Conservation (phyloP, 257 asterid species). For the Solanum appendiculatum region DNA sequence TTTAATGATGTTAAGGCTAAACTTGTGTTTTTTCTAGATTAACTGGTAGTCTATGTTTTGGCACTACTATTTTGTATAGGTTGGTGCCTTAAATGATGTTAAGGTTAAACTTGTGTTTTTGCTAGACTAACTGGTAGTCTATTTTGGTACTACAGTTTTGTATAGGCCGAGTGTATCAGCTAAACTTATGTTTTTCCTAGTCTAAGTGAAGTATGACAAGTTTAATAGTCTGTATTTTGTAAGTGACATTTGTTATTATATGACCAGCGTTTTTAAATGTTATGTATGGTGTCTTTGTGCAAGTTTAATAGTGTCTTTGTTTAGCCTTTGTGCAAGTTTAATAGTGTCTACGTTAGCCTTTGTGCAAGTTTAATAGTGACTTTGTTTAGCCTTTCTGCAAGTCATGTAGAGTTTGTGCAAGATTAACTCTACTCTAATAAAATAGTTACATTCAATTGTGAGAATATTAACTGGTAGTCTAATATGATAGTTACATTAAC, state of each 20-base stretch:
- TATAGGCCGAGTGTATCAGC: background rate
- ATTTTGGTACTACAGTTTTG: background rate
- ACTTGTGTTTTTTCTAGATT: background rate
- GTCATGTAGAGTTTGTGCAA: too few species aligned
- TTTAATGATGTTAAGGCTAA: background rate
- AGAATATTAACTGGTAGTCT: too few species aligned
- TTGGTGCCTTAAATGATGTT: background rate
- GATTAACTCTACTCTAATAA: too few species aligned
- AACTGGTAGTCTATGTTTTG: too few species aligned
- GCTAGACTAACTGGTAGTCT: background rate
- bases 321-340: background rate
- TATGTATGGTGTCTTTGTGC: background rate
- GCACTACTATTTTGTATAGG: too few species aligned
- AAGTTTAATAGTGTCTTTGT: background rate
- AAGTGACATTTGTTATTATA: background rate
- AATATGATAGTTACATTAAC: too few species aligned
- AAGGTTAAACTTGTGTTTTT: too few species aligned
- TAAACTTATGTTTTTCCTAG: too few species aligned
- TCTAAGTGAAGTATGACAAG: background rate
- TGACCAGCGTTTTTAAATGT: background rate
- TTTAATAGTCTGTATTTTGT: background rate
- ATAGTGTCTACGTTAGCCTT: background rate
- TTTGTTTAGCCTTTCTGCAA: background rate
- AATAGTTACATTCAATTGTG: too few species aligned
- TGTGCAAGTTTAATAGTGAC: background rate